Conservation (phyloP, 2,329 filamentous ascomycete species). For the Penicillium sp. region DNA sequence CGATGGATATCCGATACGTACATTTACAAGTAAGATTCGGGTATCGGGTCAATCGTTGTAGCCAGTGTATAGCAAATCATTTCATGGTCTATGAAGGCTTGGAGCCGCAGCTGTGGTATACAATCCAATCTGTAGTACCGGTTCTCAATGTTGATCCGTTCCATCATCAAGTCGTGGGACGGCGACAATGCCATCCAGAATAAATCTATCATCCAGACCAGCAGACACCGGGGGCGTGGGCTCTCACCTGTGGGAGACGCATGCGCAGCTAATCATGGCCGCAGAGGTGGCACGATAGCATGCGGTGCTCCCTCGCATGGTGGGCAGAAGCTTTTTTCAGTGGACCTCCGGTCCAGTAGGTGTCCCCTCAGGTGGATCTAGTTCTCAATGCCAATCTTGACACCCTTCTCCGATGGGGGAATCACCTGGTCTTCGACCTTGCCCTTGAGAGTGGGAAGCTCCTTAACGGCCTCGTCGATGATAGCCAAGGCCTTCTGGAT, state of each 20-base stretch:
- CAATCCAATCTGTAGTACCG: constrained; percentile 1
- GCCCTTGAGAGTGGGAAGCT: constrained; percentile 71
- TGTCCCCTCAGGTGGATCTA: constrained; percentile 31
- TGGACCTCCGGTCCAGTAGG: background rate
- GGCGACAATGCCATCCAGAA: background rate
- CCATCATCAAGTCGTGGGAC: constrained; percentile 20
- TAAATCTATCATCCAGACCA: background rate
- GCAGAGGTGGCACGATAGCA: background rate
- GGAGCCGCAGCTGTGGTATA: constrained; percentile 7
- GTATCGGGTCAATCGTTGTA: too few relatives aligned
- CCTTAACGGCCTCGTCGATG: constrained; percentile 77
- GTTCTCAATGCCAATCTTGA: constrained; percentile 62
- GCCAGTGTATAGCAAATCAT: background rate
- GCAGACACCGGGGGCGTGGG: background rate
- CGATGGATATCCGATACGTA: too few relatives aligned
- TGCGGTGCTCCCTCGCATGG: background rate
- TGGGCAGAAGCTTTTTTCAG: background rate
- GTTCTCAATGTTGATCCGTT: constrained; percentile 7
- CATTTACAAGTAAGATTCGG: too few relatives aligned
- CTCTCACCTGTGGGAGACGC: background rate
- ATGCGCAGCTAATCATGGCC: background rate
- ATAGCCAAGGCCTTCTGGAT: constrained; percentile 75
- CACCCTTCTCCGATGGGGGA: constrained; percentile 61
- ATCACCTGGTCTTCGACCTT: constrained; percentile 58
- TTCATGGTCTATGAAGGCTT: background rate